Evolutionary conservation across 352 stramenopile genomes (phyloP).

Genomic region (Blastocystis sp.): DNA sequence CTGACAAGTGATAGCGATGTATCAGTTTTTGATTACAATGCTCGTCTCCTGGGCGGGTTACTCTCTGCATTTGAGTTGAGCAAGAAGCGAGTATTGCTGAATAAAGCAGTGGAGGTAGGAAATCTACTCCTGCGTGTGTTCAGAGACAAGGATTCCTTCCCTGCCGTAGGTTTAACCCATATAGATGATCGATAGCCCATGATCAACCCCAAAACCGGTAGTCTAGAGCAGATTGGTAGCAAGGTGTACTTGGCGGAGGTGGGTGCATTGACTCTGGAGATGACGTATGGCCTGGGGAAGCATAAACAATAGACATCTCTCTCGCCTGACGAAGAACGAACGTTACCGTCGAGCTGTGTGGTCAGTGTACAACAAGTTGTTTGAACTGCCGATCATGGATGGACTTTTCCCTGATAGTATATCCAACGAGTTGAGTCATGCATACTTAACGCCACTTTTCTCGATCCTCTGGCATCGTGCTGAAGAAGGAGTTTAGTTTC

Average conservation of each 20-base stretch:
- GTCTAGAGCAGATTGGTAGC: conserved; percentile 65
- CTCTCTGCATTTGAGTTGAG: conserved; percentile 84
- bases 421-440: conserved; percentile 32
- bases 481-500: background rate
- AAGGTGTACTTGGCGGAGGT: conserved; percentile 70
- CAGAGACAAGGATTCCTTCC: conserved; percentile 79
- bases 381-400: conserved; percentile 47
- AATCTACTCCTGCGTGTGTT: conserved; percentile 81
- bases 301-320: conserved; percentile 63
- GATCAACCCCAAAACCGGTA: conserved; percentile 70
- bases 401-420: conserved; percentile 66
- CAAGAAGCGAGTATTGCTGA: conserved; percentile 68
- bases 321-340: conserved; percentile 66
- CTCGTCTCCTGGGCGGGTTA: conserved; percentile 86
- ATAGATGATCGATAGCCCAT: conserved; percentile 65
- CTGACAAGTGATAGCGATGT: conserved; percentile 70
- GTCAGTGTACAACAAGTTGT: background rate
- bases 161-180: conserved; percentile 68
- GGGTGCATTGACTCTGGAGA: conserved; percentile 75
- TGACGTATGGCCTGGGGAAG: conserved; percentile 66
- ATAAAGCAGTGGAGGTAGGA: conserved; percentile 84
- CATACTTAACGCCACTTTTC: background rate
- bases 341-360: conserved; percentile 66
- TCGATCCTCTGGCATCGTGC: background rate
- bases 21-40: conserved; percentile 95